Evolutionary conservation across 1,139 yeast genomes (phyloP), one percentile per base, ranked within the genome.

Genomic region (Zhuliangozyma blackwelliae): DNA sequence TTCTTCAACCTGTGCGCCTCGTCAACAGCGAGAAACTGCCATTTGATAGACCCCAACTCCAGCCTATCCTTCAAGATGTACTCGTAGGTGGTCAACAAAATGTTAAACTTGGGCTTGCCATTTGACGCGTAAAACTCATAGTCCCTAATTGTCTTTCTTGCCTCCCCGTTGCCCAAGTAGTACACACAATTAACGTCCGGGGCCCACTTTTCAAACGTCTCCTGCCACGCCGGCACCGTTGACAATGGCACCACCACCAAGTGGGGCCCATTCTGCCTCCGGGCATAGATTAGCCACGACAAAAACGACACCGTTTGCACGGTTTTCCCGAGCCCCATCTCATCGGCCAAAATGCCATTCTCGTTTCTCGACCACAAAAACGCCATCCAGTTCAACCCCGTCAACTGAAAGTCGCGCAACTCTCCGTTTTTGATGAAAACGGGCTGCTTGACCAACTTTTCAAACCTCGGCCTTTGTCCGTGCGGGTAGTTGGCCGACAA

Each of bases 361-460:
- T 92, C 97, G 59, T 92, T 88, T 55, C 97, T 77, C 3, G 96
- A 87, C 98, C 98, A 94, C 45, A 94, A 69, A 57, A 89, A 94
- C 0, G 98, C 98, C 98, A 94, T 94, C 99, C 98, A 94, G 61
- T 94, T 94, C 45, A 94, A 74, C 43, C 99, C 99, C 0, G 98
- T 92, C 55, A 94, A 73, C 65, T 94, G 99, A 75, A 94, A 92
- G 65, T 94, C 98, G 57, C 98, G 78, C 46, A 92, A 72, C 59
- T 85, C 95, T 33, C 97, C 97, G 52, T 85, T 84, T 55, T 89
- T 89, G 48, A 94, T 84, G 54, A 83, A 94, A 10, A 82, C 72
- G 1, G 99, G 99, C 63, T 94, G 99, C 39, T 75, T 75, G 23
- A 77, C 77, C 39, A 94, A 70, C 57, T 92, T 92, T 58, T 88